Evolutionary conservation across 2,329 filamentous ascomycete species (phyloP).

Genomic region (Colletotrichum paranaense): DNA sequence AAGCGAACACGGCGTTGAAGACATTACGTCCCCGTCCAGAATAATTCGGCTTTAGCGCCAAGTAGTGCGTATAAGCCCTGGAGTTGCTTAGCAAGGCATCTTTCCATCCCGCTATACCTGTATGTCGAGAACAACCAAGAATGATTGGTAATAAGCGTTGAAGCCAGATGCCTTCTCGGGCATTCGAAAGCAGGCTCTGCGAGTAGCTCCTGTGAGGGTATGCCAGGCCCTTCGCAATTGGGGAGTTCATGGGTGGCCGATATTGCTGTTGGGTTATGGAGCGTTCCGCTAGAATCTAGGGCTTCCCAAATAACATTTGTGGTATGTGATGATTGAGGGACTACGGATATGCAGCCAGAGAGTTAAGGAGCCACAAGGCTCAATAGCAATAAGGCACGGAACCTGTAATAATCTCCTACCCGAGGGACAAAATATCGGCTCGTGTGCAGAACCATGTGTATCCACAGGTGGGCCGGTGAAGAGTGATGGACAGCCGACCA

Average conservation of each 20-base stretch:
- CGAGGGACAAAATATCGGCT: slow-evolving; percentile 16
- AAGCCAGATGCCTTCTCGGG: background rate
- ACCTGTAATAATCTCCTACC: slow-evolving; percentile 9
- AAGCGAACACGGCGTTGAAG: slow-evolving; percentile 19
- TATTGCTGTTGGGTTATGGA: background rate
- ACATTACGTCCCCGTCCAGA: slow-evolving; percentile 14
- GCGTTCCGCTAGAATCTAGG: background rate
- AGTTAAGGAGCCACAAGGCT: slow-evolving; percentile 19
- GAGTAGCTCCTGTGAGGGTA: background rate
- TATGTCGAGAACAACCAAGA: background rate
- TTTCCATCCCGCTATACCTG: background rate
- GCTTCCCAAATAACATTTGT: background rate
- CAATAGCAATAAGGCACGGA: background rate
- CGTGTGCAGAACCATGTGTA: slow-evolving; percentile 8
- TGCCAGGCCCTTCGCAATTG: background rate
- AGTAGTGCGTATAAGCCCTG: background rate
- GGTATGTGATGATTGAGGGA: background rate
- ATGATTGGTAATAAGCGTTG: background rate
- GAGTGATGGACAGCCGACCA: slow-evolving; percentile 26
- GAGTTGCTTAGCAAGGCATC: background rate
- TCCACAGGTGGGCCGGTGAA: slow-evolving; percentile 27
- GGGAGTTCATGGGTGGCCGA: background rate
- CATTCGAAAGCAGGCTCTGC: background rate
- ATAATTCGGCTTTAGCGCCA: background rate
- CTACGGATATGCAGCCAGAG: background rate